Evolutionary conservation across 495 filamentous ascomycete species (phyloP).

Genomic region (Podospora anserina): DNA sequence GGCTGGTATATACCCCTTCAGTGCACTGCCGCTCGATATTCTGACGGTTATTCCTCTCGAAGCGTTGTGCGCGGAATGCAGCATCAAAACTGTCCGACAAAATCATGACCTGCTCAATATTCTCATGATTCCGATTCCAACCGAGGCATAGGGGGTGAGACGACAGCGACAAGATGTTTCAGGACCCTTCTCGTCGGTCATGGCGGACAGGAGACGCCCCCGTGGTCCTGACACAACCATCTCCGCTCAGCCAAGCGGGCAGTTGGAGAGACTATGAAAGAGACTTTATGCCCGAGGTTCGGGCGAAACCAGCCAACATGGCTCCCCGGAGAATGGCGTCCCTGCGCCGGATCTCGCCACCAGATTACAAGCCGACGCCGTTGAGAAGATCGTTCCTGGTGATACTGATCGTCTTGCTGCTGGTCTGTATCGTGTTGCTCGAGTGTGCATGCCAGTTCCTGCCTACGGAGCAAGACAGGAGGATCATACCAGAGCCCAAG

Average conservation of each 20-base stretch:
- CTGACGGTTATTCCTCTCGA: background rate
- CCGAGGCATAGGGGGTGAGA: background rate
- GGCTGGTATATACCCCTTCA: background rate
- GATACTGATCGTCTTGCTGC: slow-evolving; percentile 20
- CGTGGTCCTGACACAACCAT: background rate
- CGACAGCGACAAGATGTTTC: background rate
- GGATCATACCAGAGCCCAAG: slow-evolving; percentile 9
- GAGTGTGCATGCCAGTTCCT: slow-evolving; percentile 28
- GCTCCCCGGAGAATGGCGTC: background rate
- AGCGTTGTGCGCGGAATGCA: background rate
- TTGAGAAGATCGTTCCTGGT: slow-evolving; percentile 38
- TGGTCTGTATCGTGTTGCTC: slow-evolving; percentile 24
- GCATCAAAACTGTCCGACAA: background rate
- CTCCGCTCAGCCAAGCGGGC: slow-evolving; percentile 5
- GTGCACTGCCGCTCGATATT: background rate
- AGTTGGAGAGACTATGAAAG: slow-evolving; percentile 1
- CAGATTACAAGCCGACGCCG: slow-evolving; percentile 37
- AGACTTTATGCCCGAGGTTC: background rate
- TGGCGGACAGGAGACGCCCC: background rate
- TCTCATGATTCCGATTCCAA: background rate
- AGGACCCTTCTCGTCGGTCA: background rate
- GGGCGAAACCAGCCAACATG: background rate
- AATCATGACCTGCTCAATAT: background rate
- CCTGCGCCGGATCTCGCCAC: slow-evolving; percentile 6
- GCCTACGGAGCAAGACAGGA: slow-evolving; percentile 22